phyloP scores from a whole-genome alignment of 176 grass and related monocot genomes.

The Typha latifolia region DNA sequence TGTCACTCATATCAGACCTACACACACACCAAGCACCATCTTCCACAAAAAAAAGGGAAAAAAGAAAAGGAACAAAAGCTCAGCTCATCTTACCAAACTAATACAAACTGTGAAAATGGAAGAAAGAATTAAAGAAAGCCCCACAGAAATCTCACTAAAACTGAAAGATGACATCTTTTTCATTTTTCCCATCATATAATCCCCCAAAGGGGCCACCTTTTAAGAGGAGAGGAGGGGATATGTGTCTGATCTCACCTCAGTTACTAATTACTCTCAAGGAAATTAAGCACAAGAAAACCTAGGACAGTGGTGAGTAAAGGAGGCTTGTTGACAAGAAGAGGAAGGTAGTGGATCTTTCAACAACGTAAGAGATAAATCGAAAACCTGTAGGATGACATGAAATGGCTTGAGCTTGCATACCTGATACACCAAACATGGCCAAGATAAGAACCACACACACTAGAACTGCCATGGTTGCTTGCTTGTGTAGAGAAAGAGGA shows the following conservation, averaged over 20 bases:
- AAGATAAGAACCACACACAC: slow-evolving; percentile 24
- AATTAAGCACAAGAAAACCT: no score
- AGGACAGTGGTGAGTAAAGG: neutral
- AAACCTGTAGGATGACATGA: neutral
- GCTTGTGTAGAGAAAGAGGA: slow-evolving; percentile 7
- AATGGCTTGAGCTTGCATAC: slow-evolving; percentile 10
- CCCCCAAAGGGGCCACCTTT: no score
- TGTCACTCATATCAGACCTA: slow-evolving; percentile 31
- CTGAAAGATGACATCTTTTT: no score
- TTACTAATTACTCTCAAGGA: neutral
- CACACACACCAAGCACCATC: slow-evolving; percentile 80
- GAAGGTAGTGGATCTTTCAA: neutral
- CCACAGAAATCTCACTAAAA: no score
- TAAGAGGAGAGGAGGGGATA: no score
- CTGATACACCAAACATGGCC: slow-evolving; percentile 30
- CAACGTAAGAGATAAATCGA: neutral
- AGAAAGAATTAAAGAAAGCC: neutral
- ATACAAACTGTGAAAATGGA: neutral
- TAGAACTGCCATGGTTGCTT: slow-evolving; percentile 21
- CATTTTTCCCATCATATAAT: no score
- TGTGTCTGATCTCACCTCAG: no score
- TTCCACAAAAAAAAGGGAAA: neutral
- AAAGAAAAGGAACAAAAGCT: neutral
- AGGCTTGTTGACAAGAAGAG: neutral
- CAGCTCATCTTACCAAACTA: neutral